Percentiles rank a stretch among this genome's conserved stretches.
Evolutionary conservation across 148 eudicot genomes (phyloP).

Genomic region (Camellia sinensis): DNA sequence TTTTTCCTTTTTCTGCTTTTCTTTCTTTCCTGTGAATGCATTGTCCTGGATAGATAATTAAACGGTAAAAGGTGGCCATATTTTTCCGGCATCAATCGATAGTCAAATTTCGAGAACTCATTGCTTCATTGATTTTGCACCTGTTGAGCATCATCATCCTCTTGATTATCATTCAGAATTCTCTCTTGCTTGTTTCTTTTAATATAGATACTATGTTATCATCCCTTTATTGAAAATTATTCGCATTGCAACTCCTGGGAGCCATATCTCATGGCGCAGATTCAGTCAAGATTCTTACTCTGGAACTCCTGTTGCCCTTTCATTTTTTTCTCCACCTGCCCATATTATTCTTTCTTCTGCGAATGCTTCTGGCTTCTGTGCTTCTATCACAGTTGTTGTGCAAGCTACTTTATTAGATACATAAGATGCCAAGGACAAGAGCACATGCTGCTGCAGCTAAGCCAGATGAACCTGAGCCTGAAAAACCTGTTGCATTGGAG

Average conservation of each 20-base stretch:
- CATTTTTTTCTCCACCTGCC: constrained; percentile 56
- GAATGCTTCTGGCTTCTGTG: constrained; percentile 74
- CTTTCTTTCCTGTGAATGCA: constrained; percentile 35
- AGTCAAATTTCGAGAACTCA: constrained; percentile 37
- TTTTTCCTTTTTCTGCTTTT: constrained; percentile 17
- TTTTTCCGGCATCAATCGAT: constrained; percentile 30
- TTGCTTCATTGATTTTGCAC: constrained; percentile 53
- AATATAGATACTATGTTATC: constrained; percentile 27
- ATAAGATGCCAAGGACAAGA: constrained; percentile 84
- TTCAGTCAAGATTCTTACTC: constrained; percentile 70
- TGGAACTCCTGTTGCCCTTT: constrained; percentile 69
- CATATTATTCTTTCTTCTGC: constrained; percentile 62
- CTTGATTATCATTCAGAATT: constrained; percentile 47
- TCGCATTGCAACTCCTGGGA: constrained; percentile 58
- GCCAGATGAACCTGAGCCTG: constrained; percentile 37
- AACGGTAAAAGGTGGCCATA: constrained; percentile 32
- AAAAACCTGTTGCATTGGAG: constrained; percentile 44
- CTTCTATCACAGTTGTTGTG: constrained; percentile 62
- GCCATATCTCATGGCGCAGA: constrained; percentile 70
- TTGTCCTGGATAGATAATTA: constrained; percentile 39
- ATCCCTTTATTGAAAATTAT: constrained; percentile 25
- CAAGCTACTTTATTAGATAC: constrained; percentile 43
- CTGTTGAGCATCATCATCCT: constrained; percentile 55
- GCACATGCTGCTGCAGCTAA: constrained; percentile 44
- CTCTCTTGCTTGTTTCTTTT: constrained; percentile 53